phyloP scores from a whole-genome alignment of 805 yeast species.

The Candida cerambycidarum region DNA sequence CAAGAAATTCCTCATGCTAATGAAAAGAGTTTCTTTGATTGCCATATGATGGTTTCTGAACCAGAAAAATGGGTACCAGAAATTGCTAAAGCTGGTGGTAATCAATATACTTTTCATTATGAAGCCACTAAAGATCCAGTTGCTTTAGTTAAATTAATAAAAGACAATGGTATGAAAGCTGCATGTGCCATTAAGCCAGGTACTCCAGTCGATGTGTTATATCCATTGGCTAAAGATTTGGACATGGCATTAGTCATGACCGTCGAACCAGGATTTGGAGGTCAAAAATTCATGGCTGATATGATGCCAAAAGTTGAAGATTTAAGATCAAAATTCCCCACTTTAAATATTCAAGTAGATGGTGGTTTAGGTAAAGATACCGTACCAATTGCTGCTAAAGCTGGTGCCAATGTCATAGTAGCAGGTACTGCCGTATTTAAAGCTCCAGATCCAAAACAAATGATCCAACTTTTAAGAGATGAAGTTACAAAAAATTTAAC shows the following conservation, averaged over 20 bases:
- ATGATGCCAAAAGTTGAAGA: constrained; percentile 95
- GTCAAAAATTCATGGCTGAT: constrained; percentile 90
- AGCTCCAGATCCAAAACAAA: constrained; percentile 75
- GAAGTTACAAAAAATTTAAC: constrained; percentile 55
- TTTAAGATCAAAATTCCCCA: constrained; percentile 71
- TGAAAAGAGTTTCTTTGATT: constrained; percentile 66
- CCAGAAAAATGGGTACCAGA: constrained; percentile 95
- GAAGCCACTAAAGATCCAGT: constrained; percentile 85
- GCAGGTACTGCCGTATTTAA: constrained; percentile 95
- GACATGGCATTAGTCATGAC: constrained; percentile 99
- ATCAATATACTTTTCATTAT: constrained; percentile 93
- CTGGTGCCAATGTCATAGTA: constrained; percentile 97
- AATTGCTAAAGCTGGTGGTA: constrained; percentile 92
- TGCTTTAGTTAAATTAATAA: constrained; percentile 72
- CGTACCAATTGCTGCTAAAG: constrained; percentile 83
- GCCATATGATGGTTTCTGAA: constrained; percentile 96
- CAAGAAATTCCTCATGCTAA: constrained; percentile 69
- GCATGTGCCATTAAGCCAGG: constrained; percentile 95
- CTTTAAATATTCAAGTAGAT: constrained; percentile 89
- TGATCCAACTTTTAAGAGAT: constrained; percentile 65
- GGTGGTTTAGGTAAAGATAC: constrained; percentile 93
- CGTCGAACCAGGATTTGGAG: constrained; percentile 99
- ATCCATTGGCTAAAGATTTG: constrained; percentile 68
- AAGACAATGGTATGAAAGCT: constrained; percentile 80
- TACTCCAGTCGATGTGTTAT: constrained; percentile 81